Evolutionary conservation across 345 rosid genomes (phyloP).

Genomic region (Viola odorata): DNA sequence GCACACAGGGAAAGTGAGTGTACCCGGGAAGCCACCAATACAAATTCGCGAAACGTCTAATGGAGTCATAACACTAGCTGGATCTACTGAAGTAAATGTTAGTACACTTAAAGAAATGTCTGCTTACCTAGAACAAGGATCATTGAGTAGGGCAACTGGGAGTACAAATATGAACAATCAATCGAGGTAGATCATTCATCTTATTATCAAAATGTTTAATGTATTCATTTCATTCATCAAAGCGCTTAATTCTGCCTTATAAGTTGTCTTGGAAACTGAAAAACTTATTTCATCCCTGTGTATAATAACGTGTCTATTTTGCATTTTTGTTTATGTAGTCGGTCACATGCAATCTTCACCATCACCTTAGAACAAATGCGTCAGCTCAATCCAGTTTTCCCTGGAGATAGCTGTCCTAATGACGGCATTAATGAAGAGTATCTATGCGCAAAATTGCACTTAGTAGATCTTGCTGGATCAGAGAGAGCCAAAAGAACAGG

Average conservation of each 20-base stretch:
- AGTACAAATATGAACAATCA: conserved; percentile 98
- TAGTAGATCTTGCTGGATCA: conserved; percentile 99
- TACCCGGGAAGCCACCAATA: conserved; percentile 87
- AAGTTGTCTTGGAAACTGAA: background rate
- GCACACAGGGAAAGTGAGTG: conserved; percentile 47
- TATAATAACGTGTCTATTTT: conserved; percentile 8
- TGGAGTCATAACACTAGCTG: conserved; percentile 94
- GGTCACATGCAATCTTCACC: conserved; percentile 99
- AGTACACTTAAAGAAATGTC: conserved; percentile 84
- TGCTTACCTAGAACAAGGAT: conserved; percentile 92
- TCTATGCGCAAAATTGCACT: conserved; percentile 93
- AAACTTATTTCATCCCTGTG: conserved; percentile 4
- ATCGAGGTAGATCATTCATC: conserved; percentile 57
- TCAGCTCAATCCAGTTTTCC: conserved; percentile 51
- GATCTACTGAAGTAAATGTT: conserved; percentile 91
- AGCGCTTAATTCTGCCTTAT: background rate
- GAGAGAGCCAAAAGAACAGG: conserved; percentile 98
- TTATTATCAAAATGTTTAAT: background rate
- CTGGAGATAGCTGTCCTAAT: conserved; percentile 45
- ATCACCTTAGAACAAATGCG: conserved; percentile 95
- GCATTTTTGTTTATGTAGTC: conserved; percentile 47
- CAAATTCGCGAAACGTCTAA: conserved; percentile 96
- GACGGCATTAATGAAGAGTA: conserved; percentile 80
- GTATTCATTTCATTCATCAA: background rate
- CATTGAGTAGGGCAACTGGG: conserved; percentile 90